These are phyloP conservation scores for Dendrobium nobile DNA, from an alignment of 106 monocot genomes.

Conservation along the genomic window DNA sequence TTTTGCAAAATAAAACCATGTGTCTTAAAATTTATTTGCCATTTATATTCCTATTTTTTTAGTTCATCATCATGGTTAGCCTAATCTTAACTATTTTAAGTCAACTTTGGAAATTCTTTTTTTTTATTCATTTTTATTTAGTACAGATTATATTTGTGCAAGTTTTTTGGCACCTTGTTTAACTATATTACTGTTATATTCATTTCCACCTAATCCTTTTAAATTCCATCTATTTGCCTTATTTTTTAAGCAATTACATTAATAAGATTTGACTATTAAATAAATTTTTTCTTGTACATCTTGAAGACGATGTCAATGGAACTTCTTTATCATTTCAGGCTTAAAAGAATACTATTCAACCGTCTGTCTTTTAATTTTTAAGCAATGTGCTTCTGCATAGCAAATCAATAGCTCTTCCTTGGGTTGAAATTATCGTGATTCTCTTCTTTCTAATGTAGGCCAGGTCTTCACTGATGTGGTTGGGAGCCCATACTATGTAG, in stretches of 20 bases:
- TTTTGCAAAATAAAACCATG: no score
- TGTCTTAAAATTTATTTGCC: background rate
- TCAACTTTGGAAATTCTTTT: background rate
- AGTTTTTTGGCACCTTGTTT: background rate
- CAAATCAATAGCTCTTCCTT: background rate
- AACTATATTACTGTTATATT: background rate
- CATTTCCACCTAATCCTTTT: background rate
- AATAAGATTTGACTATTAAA: background rate
- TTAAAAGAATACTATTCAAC: background rate
- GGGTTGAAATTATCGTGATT: background rate
- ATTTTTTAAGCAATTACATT: background rate
- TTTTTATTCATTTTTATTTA: background rate
- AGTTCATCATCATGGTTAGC: background rate
- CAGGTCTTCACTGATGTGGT: conserved; percentile 55
- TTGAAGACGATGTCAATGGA: background rate
- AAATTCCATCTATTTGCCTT: background rate
- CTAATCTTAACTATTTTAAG: background rate
- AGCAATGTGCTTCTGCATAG: background rate
- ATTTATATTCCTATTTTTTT: background rate
- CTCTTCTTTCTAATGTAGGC: conserved; percentile 24
- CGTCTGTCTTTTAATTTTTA: background rate
- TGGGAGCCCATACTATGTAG: conserved; percentile 58
- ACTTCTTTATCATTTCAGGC: background rate
- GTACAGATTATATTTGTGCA: background rate
- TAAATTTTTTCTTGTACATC: background rate